These are phyloP conservation scores for Monosporozyma unispora DNA, from an alignment of 805 yeast species.

Conservation along the genomic window DNA sequence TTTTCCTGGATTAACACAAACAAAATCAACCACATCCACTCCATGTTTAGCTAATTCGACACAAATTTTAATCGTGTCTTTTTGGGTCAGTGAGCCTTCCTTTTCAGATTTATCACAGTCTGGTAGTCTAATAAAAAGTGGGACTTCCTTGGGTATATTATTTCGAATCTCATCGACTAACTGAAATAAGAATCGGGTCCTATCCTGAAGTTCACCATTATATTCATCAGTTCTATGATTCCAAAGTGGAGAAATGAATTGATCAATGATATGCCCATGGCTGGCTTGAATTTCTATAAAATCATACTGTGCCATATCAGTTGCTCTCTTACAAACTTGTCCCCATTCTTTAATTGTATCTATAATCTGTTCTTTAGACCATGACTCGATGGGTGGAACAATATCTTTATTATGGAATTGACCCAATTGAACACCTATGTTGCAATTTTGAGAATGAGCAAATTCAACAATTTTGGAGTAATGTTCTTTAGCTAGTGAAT, in stretches of 20 bases:
- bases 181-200: conserved; percentile 34
- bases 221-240: conserved; percentile 54
- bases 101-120: conserved; percentile 36
- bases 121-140: conserved; percentile 41
- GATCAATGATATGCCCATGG: conserved; percentile 47
- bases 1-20: conserved; percentile 36
- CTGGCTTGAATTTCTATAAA: conserved; percentile 57
- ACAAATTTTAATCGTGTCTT: conserved; percentile 37
- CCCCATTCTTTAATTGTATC: conserved; percentile 36
- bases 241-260: conserved; percentile 38
- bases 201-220: conserved; percentile 55
- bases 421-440: conserved; percentile 45
- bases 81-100: conserved; percentile 35
- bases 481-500: conserved; percentile 36
- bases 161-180: conserved; percentile 35
- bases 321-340: conserved; percentile 41
- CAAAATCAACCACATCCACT: conserved; percentile 45
- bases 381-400: conserved; percentile 27
- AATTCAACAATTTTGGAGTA: conserved; percentile 36
- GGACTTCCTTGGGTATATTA: conserved; percentile 34
- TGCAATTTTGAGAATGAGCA: conserved; percentile 37
- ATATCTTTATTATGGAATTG: conserved; percentile 48
- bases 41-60: conserved; percentile 35
- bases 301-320: conserved; percentile 44
- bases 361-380: conserved; percentile 36